Base-by-base conservation (phyloP, 2,329 filamentous ascomycete species). In the Lecanicillium sp. region DNA sequence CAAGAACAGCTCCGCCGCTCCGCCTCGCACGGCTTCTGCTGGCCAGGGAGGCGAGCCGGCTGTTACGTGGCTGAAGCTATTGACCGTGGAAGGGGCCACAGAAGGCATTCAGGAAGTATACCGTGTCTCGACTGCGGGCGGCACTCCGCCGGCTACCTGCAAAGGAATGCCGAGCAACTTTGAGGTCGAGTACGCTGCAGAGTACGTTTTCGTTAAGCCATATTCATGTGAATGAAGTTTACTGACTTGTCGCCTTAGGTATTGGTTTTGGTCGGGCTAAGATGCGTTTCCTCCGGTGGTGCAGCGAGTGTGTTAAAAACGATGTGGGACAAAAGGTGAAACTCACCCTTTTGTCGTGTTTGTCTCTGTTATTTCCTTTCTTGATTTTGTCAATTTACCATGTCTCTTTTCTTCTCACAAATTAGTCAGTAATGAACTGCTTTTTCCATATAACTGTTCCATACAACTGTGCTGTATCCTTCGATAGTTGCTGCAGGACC, bases 61-160 rank as follows among this genome's bases (percentile, higher is more conserved):
- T 6, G 87, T 95, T 2, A 54, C 81, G 1, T 96, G 89, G 88
- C 68, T 97, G 45, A 84, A 83, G 58, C 73, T 96, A 20, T 65
- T 71, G 17, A 64, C 70, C 13, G 64, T 61, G 15, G 57, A 62
- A 12, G 57, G 56, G 28, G 73, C 72, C n/a, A 81, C 77, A 2
- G 76, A 75, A 3, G 64, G 69, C 32, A 76, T 86, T 49, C 75
- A 80, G 57, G 79, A 87, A 57, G 81, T 95, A 17, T 97, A 90
- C 64, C 77, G 90, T 11, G 65, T 96, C 32, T 74, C 85, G 52
- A 97, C 90, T 10, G 87, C 83, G 1, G 89, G 88, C 18, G 90
- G 90, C 10, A 76, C 72, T 33, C 64, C 87, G 2, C 89, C 89
- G 0, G 66, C 74, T 18, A 84, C 79, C 0, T 97, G 90, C 57